These are phyloP conservation scores for Choiromyces venosus DNA, from an alignment of 495 filamentous ascomycete genomes.

Conservation along the genomic window DNA sequence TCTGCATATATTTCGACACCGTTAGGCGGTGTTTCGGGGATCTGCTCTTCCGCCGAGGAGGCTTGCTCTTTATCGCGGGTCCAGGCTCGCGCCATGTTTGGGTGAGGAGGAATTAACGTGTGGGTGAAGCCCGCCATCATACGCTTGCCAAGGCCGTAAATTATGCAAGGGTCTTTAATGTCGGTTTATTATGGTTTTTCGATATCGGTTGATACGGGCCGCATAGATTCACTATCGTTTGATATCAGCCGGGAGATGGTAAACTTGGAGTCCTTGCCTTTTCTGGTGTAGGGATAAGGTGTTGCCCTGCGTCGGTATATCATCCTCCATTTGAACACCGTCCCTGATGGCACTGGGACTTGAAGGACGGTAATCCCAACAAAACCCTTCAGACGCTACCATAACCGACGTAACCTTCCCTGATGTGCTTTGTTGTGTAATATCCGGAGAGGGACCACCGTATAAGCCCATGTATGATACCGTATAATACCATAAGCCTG, in stretches of 20 bases:
- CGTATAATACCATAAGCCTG: neutral
- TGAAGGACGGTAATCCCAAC: neutral
- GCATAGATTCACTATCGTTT: no score
- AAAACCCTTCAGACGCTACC: no score
- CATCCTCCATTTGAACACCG: no score
- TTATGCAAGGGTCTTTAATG: neutral
- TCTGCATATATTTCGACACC: constrained; percentile 12
- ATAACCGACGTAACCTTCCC: no score
- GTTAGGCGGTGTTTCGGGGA: neutral
- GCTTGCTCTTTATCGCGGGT: constrained; percentile 1
- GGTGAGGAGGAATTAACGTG: neutral
- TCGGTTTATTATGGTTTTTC: neutral
- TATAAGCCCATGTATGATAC: no score
- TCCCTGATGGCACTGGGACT: neutral
- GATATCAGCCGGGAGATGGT: no score
- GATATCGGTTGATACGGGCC: no score
- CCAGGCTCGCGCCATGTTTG: neutral
- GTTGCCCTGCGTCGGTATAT: no score
- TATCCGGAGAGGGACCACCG: no score
- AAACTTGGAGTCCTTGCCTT: no score
- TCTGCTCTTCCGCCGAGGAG: neutral
- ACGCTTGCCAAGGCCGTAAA: neutral
- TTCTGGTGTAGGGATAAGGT: no score
- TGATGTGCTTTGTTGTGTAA: no score
- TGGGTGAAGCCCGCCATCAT: neutral